These are phyloP conservation scores for Lachnellula subtilissima DNA, from an alignment of 2,329 filamentous ascomycete species.

Conservation along the genomic window DNA sequence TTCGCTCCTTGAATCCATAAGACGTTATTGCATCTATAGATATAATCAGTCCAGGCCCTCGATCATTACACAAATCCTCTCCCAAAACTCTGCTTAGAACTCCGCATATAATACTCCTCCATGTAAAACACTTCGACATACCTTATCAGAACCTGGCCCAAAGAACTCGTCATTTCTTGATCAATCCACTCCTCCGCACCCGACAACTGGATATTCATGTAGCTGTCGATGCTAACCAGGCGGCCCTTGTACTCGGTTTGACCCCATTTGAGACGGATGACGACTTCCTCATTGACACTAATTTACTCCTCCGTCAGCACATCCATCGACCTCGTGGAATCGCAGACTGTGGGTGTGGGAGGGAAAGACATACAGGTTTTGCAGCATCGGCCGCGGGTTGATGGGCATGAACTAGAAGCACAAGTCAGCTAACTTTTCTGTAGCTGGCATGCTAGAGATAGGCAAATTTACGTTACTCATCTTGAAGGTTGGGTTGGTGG, in stretches of 20 bases:
- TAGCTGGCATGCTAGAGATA: neutral
- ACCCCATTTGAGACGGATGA: constrained; percentile 95
- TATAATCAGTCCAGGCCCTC: constrained; percentile 3
- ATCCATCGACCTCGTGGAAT: neutral
- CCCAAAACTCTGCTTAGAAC: neutral
- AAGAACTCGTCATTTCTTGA: constrained; percentile 74
- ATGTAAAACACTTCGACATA: constrained; percentile 36
- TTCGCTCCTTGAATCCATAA: constrained; percentile 73
- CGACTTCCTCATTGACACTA: constrained; percentile 83
- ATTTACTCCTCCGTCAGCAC: constrained; percentile 12
- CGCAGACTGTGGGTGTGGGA: neutral
- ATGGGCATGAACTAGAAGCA: constrained; percentile 73
- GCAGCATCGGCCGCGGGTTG: constrained; percentile 95
- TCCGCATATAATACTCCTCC: neutral
- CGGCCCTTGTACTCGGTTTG: constrained; percentile 95
- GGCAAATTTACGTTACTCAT: constrained; percentile 21
- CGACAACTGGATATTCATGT: constrained; percentile 97
- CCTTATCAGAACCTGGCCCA: constrained; percentile 92
- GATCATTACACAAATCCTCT: neutral
- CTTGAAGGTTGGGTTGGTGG: constrained; percentile 12
- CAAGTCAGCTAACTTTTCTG: constrained; percentile 19
- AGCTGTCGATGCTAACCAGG: constrained; percentile 89
- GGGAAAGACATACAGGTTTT: constrained; percentile 66
- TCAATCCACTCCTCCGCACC: constrained; percentile 90
- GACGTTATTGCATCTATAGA: constrained; percentile 84